phyloP scores from a whole-genome alignment of 805 yeast genomes.

The Pichia manshurica region DNA sequence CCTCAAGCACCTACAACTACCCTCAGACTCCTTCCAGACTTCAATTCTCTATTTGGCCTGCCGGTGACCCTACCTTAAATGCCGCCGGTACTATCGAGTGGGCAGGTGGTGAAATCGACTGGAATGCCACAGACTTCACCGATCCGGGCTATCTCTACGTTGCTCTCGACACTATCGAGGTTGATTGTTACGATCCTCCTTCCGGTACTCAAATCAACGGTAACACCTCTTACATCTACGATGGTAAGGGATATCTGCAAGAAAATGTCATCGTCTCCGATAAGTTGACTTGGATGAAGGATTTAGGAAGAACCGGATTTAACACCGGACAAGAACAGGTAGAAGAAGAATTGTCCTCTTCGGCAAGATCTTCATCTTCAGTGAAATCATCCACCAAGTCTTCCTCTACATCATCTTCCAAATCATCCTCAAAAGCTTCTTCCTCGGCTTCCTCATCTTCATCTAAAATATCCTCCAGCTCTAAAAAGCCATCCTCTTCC shows the following conservation, averaged over 20 bases:
- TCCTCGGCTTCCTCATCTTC: constrained; percentile 5
- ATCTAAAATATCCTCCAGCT: background rate
- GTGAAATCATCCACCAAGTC: background rate
- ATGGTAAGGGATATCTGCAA: constrained; percentile 41
- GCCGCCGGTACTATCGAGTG: constrained; percentile 65
- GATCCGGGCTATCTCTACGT: constrained; percentile 81
- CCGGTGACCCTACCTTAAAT: constrained; percentile 42
- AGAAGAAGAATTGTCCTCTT: constrained; percentile 4
- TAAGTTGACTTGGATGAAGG: constrained; percentile 53
- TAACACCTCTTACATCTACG: constrained; percentile 47
- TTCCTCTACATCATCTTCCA: constrained; percentile 1
- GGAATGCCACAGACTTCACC: constrained; percentile 70
- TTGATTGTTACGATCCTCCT: constrained; percentile 74
- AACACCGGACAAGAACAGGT: constrained; percentile 44
- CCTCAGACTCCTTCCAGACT: constrained; percentile 76
- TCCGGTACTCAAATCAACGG: constrained; percentile 40
- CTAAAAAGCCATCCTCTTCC: too few species aligned
- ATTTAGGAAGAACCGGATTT: constrained; percentile 60
- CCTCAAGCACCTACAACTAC: constrained; percentile 48
- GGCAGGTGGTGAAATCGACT: constrained; percentile 85
- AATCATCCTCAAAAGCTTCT: background rate
- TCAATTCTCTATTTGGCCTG: constrained; percentile 76
- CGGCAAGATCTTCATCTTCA: constrained; percentile 5
- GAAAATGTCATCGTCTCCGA: constrained; percentile 56
- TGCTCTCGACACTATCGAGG: constrained; percentile 49